These are phyloP conservation scores for Chlamydomonas sphaeroides DNA, from an alignment of 139 green algal genomes.

Conservation along the genomic window DNA sequence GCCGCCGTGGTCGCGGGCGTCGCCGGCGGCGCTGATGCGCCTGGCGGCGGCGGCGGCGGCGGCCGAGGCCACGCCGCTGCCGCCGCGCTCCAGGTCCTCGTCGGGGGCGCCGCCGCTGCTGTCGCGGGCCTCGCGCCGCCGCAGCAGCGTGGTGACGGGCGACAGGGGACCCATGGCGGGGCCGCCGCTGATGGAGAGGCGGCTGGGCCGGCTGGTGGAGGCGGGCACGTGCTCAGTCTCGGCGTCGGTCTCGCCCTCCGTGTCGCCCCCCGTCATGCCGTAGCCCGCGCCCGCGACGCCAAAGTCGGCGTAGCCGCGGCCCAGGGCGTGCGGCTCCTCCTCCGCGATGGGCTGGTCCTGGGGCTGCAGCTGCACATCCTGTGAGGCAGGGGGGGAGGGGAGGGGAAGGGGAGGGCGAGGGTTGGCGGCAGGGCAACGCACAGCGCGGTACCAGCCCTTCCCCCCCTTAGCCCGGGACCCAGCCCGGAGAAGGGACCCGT, in stretches of 20 bases:
- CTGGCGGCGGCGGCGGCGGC: background rate
- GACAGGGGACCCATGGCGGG: background rate
- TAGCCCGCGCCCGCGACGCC: too few species aligned
- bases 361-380: conserved; percentile 24
- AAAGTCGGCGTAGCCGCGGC: too few species aligned
- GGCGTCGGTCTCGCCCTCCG: background rate
- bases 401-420: background rate
- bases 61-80: background rate
- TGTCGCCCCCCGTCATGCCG: background rate
- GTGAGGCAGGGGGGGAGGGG: background rate
- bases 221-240: background rate
- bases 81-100: background rate
- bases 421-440: too few species aligned
- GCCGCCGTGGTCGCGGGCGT: background rate
- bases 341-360: conserved; percentile 38
- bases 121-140: background rate
- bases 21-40: background rate
- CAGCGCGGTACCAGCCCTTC: too few species aligned
- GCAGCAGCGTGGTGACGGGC: background rate
- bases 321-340: conserved; percentile 4
- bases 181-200: background rate
- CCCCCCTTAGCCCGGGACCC: too few species aligned
- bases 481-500: too few species aligned
- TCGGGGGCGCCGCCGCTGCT: background rate
- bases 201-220: background rate